Evolutionary conservation across 2,329 filamentous ascomycete species (phyloP).

Genomic region (Aspergillus sp.): DNA sequence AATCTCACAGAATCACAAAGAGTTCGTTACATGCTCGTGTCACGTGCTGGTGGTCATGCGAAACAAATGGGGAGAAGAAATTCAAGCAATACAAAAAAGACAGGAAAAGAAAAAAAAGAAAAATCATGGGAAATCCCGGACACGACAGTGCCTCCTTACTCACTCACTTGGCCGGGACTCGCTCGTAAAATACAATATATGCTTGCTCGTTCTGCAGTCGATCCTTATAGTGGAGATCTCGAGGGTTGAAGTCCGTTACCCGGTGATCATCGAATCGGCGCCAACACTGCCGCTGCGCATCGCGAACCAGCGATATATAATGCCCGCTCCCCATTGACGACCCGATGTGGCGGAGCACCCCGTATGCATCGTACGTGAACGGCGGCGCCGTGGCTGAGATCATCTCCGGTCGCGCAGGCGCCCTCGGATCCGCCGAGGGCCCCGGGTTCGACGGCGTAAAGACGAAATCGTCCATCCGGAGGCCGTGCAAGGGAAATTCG

Average conservation of each 20-base stretch:
- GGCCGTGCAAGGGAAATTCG: constrained; percentile 71
- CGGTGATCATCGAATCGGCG: constrained; percentile 60
- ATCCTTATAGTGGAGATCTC: constrained; percentile 47
- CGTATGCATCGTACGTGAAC: constrained; percentile 82
- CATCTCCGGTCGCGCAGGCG: constrained; percentile 58
- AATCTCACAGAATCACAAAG: constrained; percentile 5
- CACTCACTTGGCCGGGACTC: constrained; percentile 43
- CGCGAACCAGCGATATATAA: constrained; percentile 71
- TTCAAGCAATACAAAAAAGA: constrained; percentile 2
- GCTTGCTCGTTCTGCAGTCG: constrained; percentile 62
- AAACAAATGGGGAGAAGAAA: constrained; percentile 3
- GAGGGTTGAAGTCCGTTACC: constrained; percentile 58
- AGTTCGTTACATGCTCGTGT: constrained; percentile 8
- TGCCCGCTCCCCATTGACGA: constrained; percentile 69
- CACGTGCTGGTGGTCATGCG: constrained; percentile 3
- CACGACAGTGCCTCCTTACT: neutral
- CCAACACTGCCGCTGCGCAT: constrained; percentile 59
- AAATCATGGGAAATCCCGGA: neutral
- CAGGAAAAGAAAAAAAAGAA: neutral
- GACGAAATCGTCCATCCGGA: constrained; percentile 63
- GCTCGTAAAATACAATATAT: constrained; percentile 65
- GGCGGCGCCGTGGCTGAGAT: constrained; percentile 52
- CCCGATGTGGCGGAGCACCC: constrained; percentile 76
- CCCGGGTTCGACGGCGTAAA: constrained; percentile 47
- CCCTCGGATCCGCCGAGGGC: constrained; percentile 19